Evolutionary conservation across 208 protist genomes (phyloP).

Genomic region (Trypanosoma platydactyli): DNA sequence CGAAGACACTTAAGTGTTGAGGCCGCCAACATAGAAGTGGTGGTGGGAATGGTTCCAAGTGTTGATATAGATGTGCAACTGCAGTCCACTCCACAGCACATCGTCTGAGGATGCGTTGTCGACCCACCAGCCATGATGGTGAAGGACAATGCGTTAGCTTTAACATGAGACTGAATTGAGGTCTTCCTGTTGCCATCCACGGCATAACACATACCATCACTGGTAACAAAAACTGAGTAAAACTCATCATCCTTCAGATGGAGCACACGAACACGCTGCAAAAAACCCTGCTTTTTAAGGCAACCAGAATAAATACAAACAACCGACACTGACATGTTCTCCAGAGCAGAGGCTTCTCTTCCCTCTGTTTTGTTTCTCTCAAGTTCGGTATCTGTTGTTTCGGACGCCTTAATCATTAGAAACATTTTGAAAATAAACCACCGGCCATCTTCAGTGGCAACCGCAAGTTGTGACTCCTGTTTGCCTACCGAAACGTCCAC

Average conservation of each 20-base stretch:
- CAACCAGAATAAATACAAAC: conserved; percentile 33
- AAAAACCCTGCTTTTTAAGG: conserved; percentile 39
- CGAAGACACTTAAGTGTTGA: not conserved
- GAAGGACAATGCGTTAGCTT: conserved; percentile 75
- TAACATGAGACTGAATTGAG: conserved; percentile 61
- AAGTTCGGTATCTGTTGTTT: not conserved
- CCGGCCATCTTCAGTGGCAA: conserved; percentile 67
- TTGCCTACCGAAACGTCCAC: conserved; percentile 63
- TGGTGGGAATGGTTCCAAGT: not conserved
- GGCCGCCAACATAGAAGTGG: not conserved
- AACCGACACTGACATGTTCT: not conserved
- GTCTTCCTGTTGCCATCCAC: conserved; percentile 44
- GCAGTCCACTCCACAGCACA: conserved; percentile 1
- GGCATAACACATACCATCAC: conserved; percentile 63
- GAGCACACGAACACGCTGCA: conserved; percentile 61
- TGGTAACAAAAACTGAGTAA: conserved; percentile 60
- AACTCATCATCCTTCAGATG: conserved; percentile 50
- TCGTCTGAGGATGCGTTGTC: conserved; percentile 24
- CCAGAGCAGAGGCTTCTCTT: not conserved
- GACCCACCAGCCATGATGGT: conserved; percentile 49
- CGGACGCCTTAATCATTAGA: not conserved
- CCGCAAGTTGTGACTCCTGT: conserved; percentile 40
- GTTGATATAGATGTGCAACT: not conserved
- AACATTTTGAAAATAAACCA: conserved; percentile 68
- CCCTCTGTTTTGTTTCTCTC: not conserved